Base-by-base conservation (phyloP, 352 stramenopile genomes). In the Plasmopara halstedii region DNA sequence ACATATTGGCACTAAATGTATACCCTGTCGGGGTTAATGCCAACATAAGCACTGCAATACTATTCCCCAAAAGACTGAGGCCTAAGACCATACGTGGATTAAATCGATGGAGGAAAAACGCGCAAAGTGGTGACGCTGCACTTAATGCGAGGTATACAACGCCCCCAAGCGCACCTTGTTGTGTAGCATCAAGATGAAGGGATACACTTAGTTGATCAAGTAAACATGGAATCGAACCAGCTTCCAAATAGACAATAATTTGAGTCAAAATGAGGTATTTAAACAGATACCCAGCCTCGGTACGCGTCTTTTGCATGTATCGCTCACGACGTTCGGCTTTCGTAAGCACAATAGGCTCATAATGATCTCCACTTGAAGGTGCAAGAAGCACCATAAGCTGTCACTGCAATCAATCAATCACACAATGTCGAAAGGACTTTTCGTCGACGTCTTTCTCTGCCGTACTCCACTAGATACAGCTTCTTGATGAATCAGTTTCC, bases 241-340 rank as follows among this genome's bases (percentile, higher is more conserved):
- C 78, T 47, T 92, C 80, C 33, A 89, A 67, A 49, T 92, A 92
- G 39, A 92, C 63, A 20, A 85, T 64, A 29, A 92, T 76, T 54
- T 92, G 81, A 39, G 81, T 85, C 31, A 92, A 38, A 46, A 92
- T 87, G 6, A 92, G 56, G 57, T 88, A 92, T 64, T 92, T 90
- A 65, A 92, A 92, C 39, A 90, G 56, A 42, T 89, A 92, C 35
- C 67, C 64, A 6, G 80, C 80, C 59, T 91, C 74, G 21, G 64
- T 58, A 32, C 80, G 74, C 18, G 72, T 88, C 58, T 75, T 70
- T 27, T 70, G 62, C 71, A 86, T 83, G 64, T 82, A 88, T 48
- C 67, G 62, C 58, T 85, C 75, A 20, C 73, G 67, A 31, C 75
- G 70, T 44, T 80, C 70, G 14, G 81, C 64, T 50, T 76, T 76